phyloP scores from a whole-genome alignment of 352 stramenopile species.

The Phytopythium mirpurense region DNA sequence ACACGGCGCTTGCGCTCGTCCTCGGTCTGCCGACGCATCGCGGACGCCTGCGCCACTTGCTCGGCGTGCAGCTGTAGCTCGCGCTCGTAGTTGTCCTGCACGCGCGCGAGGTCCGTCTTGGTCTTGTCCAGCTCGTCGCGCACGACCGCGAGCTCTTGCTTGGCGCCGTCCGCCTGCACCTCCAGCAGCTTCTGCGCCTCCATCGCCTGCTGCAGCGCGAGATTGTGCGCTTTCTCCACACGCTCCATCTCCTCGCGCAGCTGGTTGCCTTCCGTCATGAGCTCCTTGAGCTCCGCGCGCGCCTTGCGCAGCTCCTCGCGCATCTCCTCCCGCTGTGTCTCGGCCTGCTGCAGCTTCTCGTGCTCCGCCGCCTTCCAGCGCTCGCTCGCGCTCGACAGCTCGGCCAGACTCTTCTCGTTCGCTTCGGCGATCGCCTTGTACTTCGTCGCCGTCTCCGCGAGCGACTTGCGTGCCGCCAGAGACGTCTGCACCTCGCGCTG shows the following conservation, averaged over 20 bases:
- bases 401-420: constrained; percentile 60
- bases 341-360: constrained; percentile 37
- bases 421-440: constrained; percentile 77
- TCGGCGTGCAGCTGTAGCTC: constrained; percentile 75
- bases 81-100: constrained; percentile 79
- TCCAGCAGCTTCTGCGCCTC: constrained; percentile 47
- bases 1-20: constrained; percentile 33
- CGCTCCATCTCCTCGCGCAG: constrained; percentile 64
- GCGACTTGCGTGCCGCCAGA: constrained; percentile 50
- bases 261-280: constrained; percentile 49
- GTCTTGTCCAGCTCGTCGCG: constrained; percentile 40
- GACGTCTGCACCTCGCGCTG: constrained; percentile 55
- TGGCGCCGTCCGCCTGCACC: constrained; percentile 30
- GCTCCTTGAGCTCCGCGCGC: constrained; percentile 49
- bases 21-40: constrained; percentile 48
- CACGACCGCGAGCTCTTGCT: constrained; percentile 40
- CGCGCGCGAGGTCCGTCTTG: constrained; percentile 35
- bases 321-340: constrained; percentile 32
- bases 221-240: constrained; percentile 30
- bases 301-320: constrained; percentile 40
- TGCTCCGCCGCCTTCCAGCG: constrained; percentile 54
- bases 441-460: constrained; percentile 54
- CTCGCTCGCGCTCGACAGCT: constrained; percentile 56
- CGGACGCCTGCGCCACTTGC: constrained; percentile 50
- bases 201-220: constrained; percentile 26